Base-by-base conservation (phyloP, 192 early-diverging fungal species). In the Cetraspora pellucida region DNA sequence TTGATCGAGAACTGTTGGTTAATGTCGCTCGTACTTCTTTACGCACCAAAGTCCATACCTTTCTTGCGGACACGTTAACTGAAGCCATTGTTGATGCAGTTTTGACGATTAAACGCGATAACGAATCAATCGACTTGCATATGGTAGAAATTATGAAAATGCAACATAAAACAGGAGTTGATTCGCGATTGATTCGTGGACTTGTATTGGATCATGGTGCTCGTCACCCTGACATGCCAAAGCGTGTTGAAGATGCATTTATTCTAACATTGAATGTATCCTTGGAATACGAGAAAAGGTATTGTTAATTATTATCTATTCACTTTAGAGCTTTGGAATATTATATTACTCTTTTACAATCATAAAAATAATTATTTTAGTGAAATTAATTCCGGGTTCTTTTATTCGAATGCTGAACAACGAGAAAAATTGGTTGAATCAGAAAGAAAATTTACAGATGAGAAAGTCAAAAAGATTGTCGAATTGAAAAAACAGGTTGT, bases 141-240 rank as follows among this genome's bases (percentile, higher is more conserved):
- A 99, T 99, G 98, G 95, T 99, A 11, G 98, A 99, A 86, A 94
- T 97, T 77, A 99, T 99, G 97, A 97, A 97, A 88, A 98, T 99
- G 98, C 90, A 93, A 91, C 97, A 98, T 88, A 94, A 94, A 84
- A 95, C 91, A 47, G 96, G 96, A n/a, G 96, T 93, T n/a, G 98
- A 99, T 82, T 95, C 96, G 54, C 85, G 92, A 37, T 86, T 99
- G 28, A 90, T 99, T 63, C 91, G 93, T 72, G 98, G 97, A 50
- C 85, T 99, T 54, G 98, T 99, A 25, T 83, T 99, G 85, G 98
- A 99, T 87, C 98, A 99, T 81, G 98, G 98, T 49, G 97, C 97
- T 23, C 89, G 98, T 73, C 98, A 99, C 81, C 98, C 98, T 25
- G 98, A 99, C 79, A 99, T 99, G 98, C 95, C 96, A 72, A 99